A percentile compares a stretch with the other conserved stretches of the same genome.
phyloP scores from a whole-genome alignment of 305 asterid species.

The Stenogyne calaminthoides region DNA sequence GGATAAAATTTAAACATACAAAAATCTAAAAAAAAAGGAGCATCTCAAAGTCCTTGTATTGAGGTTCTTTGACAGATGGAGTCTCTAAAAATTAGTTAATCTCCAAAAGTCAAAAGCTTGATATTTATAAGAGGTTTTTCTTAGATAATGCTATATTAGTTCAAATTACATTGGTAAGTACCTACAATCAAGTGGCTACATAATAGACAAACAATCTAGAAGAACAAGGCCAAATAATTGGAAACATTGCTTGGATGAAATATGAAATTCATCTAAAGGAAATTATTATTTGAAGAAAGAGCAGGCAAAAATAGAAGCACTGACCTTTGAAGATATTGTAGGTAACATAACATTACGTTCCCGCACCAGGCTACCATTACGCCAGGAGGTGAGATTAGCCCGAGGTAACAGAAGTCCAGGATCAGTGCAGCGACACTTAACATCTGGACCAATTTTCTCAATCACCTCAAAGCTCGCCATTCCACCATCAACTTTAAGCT shows the following conservation, averaged over 20 bases:
- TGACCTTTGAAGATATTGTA: slow-evolving; percentile 85
- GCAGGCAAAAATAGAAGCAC: slow-evolving; percentile 19
- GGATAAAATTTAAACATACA: background rate
- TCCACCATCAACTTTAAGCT: slow-evolving; percentile 92
- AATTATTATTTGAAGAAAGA: slow-evolving; percentile 9
- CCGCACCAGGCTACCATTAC: slow-evolving; percentile 77
- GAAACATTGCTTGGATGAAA: slow-evolving; percentile 7
- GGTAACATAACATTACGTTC: slow-evolving; percentile 96
- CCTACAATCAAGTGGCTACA: slow-evolving; percentile 8
- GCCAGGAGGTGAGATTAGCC: slow-evolving; percentile 93
- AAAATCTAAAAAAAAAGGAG: background rate
- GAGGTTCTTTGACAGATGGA: background rate
- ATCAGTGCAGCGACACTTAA: slow-evolving; percentile 86
- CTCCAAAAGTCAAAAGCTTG: slow-evolving; percentile 11
- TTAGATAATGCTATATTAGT: slow-evolving; percentile 10
- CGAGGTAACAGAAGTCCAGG: slow-evolving; percentile 90
- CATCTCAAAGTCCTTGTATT: background rate
- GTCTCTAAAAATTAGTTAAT: background rate
- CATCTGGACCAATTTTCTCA: slow-evolving; percentile 95
- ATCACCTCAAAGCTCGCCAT: slow-evolving; percentile 95
- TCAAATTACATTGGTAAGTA: background rate
- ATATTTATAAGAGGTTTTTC: background rate
- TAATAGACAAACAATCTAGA: background rate
- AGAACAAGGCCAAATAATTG: slow-evolving; percentile 7
- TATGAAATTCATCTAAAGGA: slow-evolving; percentile 10